Evolutionary conservation across 2,329 filamentous ascomycete species (phyloP), one percentile per base, ranked within the genome.

Genomic region (Acrocalymma vagum): DNA sequence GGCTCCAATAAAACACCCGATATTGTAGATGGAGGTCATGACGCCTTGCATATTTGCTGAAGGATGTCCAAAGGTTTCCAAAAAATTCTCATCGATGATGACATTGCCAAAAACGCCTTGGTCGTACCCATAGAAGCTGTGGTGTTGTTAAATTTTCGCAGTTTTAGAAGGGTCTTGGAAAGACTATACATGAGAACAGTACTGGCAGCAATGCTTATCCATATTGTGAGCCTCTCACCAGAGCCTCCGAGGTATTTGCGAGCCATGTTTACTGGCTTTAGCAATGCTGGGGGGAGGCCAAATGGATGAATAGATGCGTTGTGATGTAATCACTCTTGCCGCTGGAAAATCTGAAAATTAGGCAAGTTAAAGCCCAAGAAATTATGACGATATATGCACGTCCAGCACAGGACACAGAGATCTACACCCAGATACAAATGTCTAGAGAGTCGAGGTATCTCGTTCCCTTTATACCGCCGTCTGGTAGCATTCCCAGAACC

Each of bases 231-330:
- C 18, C 66, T 60, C 44, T 77, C 70, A 21, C 77, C 77, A 27
- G 75, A 77, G 22, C 77, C 76, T 46, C 76, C 77, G 32, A 79
- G 71, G 44, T 78, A 80, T 52, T 72, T 74, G 29, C 72, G 71
- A 20, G 70, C 69, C 73, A 80, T 72, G 28, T 9, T 21, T 39
- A 30, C 15, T 27, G 17, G 15, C 5, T 15, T 7, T 18, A 39
- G 10, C 0, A 11, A 11, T 13, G 10, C 23, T 7, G 14, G 25
- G 5, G 18, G 15, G 3, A 11, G 16, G n/a, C 18, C 5, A 9
- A 16, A 17, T 9, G 13, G 15, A 17, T 13, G 15, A 32, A 21
- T 30, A 17, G 23, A 10, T 14, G n/a, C n/a, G n/a, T n/a, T n/a
- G n/a, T n/a, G n/a, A 8, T n/a, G 13, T 24, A 21, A 39, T 23